Percentiles rank a stretch among this genome's conserved stretches.
These are phyloP conservation scores for Cyclocybe cylindracea DNA, from an alignment of 768 basidiomycete genomes.

Conservation along the genomic window DNA sequence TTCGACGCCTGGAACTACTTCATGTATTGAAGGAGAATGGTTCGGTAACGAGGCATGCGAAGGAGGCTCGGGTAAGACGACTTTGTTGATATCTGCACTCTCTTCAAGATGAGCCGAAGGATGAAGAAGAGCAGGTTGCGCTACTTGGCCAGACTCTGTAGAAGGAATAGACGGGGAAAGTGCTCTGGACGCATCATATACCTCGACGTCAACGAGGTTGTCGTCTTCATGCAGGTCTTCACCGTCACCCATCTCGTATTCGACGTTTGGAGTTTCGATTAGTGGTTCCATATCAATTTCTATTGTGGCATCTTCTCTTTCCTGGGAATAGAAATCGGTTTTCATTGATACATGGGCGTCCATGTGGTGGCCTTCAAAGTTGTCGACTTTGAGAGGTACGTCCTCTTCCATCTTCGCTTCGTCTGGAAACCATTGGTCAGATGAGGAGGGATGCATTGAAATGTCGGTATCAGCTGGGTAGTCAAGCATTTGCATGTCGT, in stretches of 20 bases:
- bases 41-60: too few relatives aligned
- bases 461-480: constrained; percentile 58
- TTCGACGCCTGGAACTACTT: too few relatives aligned
- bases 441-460: constrained; percentile 52
- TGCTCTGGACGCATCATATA: constrained; percentile 41
- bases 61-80: too few relatives aligned
- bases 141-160: not conserved
- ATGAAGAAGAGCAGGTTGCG: not conserved
- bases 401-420: constrained; percentile 68
- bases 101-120: not conserved
- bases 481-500: constrained; percentile 68
- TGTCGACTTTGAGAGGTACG: constrained; percentile 18
- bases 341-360: constrained; percentile 14
- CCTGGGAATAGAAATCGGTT: constrained; percentile 17
- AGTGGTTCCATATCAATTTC: constrained; percentile 71
- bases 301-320: constrained; percentile 40
- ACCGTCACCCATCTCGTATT: constrained; percentile 61
- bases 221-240: constrained; percentile 25
- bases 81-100: not conserved
- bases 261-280: constrained; percentile 42
- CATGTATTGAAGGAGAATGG: too few relatives aligned
- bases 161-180: constrained; percentile 9
- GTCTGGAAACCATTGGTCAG: constrained; percentile 53
- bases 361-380: constrained; percentile 15
- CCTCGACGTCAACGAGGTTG: constrained; percentile 49